These are phyloP conservation scores for Alternaria arborescens DNA, from an alignment of 2,329 filamentous ascomycete species.

Conservation along the genomic window DNA sequence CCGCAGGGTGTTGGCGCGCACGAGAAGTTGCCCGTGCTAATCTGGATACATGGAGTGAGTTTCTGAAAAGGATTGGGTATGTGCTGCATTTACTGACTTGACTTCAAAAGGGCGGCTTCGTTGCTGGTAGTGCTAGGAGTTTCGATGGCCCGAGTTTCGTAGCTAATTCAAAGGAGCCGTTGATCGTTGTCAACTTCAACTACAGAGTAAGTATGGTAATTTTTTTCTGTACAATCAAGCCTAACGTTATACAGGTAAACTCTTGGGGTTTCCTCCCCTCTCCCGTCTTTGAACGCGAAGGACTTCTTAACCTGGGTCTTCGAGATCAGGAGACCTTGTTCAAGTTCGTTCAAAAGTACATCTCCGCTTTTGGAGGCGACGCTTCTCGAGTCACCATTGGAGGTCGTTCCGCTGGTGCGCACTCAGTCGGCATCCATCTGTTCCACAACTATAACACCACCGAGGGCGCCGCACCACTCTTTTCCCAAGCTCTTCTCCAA, in stretches of 20 bases:
- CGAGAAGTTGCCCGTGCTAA: slow-evolving; percentile 36
- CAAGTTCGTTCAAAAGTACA: slow-evolving; percentile 52
- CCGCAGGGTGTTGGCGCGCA: slow-evolving; percentile 24
- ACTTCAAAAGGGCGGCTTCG: slow-evolving; percentile 25
- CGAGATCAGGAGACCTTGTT: slow-evolving; percentile 32
- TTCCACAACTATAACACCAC: slow-evolving; percentile 42
- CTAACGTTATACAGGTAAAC: slow-evolving; percentile 7
- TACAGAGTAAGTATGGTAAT: slow-evolving; percentile 27
- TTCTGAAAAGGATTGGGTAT: background rate
- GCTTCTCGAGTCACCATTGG: slow-evolving; percentile 48
- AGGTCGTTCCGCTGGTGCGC: slow-evolving; percentile 49
- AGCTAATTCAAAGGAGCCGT: slow-evolving; percentile 29
- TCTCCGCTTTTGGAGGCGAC: slow-evolving; percentile 52
- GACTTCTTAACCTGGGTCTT: slow-evolving; percentile 40
- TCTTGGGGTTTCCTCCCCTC: slow-evolving; percentile 39
- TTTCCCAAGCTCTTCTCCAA: slow-evolving; percentile 39
- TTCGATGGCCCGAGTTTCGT: slow-evolving; percentile 40
- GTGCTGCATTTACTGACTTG: background rate
- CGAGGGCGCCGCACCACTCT: slow-evolving; percentile 29
- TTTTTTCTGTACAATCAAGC: background rate
- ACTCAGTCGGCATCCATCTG: slow-evolving; percentile 40
- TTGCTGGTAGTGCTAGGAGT: slow-evolving; percentile 32
- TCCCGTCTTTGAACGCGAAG: slow-evolving; percentile 34
- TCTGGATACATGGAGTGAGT: slow-evolving; percentile 43
- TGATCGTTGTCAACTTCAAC: slow-evolving; percentile 41